These are phyloP conservation scores for Kluyveromyces nonfermentans DNA, from an alignment of 805 yeast species.

Conservation along the genomic window DNA sequence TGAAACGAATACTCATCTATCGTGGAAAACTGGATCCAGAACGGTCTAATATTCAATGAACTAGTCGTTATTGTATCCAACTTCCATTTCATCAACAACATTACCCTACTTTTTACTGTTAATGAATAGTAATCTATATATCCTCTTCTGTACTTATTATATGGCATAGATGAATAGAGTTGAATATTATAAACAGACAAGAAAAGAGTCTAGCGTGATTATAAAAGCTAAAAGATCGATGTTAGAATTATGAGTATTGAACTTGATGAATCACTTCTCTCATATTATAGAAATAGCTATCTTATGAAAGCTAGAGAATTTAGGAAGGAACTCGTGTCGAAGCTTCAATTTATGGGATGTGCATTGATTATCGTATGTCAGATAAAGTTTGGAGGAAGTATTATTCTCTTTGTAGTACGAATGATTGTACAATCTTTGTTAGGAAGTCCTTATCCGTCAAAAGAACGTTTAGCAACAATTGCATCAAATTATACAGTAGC, in stretches of 20 bases:
- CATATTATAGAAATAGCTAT: background rate
- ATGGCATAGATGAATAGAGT: background rate
- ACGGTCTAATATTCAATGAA: too few relatives aligned
- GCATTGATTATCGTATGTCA: conserved; percentile 18
- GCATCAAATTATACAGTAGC: conserved; percentile 10
- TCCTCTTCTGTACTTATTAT: too few relatives aligned
- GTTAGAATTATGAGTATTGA: background rate
- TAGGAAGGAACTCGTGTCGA: conserved; percentile 14
- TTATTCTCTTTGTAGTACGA: conserved; percentile 25
- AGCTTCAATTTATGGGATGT: conserved; percentile 17
- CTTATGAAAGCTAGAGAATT: conserved; percentile 8
- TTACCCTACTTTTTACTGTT: background rate
- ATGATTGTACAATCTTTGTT: conserved; percentile 31
- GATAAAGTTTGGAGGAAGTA: conserved; percentile 21
- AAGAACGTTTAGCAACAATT: conserved; percentile 17
- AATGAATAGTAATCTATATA: too few relatives aligned
- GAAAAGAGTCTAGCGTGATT: background rate
- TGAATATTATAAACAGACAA: too few relatives aligned
- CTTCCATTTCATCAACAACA: background rate
- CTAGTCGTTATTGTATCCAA: background rate
- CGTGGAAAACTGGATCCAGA: too few relatives aligned
- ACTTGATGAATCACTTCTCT: background rate
- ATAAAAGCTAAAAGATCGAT: background rate
- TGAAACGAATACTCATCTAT: too few relatives aligned
- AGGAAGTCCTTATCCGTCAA: conserved; percentile 35